phyloP scores from a whole-genome alignment of 257 asterid genomes.

The Rauvolfia tetraphylla region DNA sequence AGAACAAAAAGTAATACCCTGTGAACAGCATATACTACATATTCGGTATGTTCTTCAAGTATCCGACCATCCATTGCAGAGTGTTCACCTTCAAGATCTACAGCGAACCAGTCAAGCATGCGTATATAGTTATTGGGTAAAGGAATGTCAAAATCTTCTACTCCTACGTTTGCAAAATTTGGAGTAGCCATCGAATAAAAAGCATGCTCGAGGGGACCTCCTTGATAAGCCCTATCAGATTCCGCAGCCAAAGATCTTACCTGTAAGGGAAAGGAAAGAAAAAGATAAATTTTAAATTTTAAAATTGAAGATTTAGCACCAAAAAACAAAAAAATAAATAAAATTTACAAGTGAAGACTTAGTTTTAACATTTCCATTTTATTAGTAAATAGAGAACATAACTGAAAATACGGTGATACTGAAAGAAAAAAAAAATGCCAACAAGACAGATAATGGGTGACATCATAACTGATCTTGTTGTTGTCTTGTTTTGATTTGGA shows the following conservation, averaged over 20 bases:
- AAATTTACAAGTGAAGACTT: not conserved
- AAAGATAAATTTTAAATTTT: not conserved
- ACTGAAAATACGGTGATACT: not conserved
- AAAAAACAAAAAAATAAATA: too few relatives aligned
- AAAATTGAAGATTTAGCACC: not conserved
- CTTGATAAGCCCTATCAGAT: conserved; percentile 87
- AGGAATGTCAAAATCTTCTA: conserved; percentile 43
- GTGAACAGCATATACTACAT: conserved; percentile 96
- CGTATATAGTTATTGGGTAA: conserved; percentile 63
- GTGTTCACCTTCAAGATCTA: conserved; percentile 99
- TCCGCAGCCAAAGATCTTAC: conserved; percentile 94
- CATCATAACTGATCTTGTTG: not conserved
- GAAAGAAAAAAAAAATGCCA: not conserved
- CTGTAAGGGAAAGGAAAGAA: conserved; percentile 37
- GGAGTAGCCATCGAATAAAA: conserved; percentile 50
- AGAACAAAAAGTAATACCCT: conserved; percentile 59
- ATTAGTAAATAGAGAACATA: not conserved
- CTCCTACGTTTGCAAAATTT: conserved; percentile 33
- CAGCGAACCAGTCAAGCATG: conserved; percentile 96
- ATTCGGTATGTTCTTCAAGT: conserved; percentile 94
- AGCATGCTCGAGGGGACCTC: conserved; percentile 72
- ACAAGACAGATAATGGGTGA: not conserved
- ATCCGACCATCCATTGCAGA: conserved; percentile 99
- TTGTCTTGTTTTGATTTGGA: not conserved
- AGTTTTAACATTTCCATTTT: not conserved